Evolutionary conservation across 352 stramenopile genomes (phyloP).

Genomic region (Phytophthora foliorum): DNA sequence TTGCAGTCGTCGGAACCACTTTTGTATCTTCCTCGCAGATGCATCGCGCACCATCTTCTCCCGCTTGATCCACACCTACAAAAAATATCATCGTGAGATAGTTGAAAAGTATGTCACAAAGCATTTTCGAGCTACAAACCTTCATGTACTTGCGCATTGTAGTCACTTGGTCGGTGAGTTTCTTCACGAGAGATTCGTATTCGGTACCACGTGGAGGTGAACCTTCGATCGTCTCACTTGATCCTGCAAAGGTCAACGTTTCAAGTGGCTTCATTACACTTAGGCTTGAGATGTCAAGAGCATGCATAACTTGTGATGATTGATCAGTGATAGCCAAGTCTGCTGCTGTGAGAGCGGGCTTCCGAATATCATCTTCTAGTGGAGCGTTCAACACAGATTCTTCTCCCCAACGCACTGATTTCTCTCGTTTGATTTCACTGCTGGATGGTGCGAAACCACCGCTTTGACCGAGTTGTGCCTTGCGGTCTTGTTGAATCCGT

Average conservation of each 20-base stretch:
- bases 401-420: conserved; percentile 23
- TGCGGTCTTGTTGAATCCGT: conserved; percentile 61
- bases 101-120: background rate
- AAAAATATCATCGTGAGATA: background rate
- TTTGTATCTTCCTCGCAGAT: conserved; percentile 60
- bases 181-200: conserved; percentile 26
- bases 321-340: conserved; percentile 14
- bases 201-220: conserved; percentile 11
- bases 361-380: conserved; percentile 11
- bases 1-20: conserved; percentile 33
- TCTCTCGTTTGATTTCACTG: conserved; percentile 16
- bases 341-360: conserved; percentile 25
- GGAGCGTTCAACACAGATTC: background rate
- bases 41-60: conserved; percentile 66
- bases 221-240: conserved; percentile 6
- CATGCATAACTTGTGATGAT: conserved; percentile 5
- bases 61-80: conserved; percentile 71
- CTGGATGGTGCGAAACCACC: background rate
- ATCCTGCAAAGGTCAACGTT: background rate
- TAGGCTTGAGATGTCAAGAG: conserved; percentile 15
- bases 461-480: conserved; percentile 22
- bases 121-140: conserved; percentile 16
- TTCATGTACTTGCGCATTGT: conserved; percentile 84
- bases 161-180: conserved; percentile 57
- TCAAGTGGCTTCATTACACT: conserved; percentile 23